phyloP scores from a whole-genome alignment of 148 eudicot species.

The Rhododendron vialii region DNA sequence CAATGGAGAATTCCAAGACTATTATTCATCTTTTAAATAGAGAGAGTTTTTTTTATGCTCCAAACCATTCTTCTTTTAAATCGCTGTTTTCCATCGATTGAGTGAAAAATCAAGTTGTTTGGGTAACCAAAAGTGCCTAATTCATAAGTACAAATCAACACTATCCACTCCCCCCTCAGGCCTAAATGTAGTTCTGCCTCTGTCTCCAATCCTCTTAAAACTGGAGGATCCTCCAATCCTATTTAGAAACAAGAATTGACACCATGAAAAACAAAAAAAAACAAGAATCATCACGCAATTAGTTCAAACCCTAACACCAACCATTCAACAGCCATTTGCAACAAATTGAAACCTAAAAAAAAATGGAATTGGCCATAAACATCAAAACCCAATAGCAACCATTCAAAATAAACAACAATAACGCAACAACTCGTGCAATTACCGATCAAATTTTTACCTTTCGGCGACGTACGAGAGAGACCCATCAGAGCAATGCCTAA shows the following conservation, averaged over 20 bases:
- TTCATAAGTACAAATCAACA: too few species aligned
- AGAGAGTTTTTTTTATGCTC: too few species aligned
- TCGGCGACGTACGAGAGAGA: slow-evolving; percentile 54
- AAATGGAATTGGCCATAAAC: not conserved
- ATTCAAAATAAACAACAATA: not conserved
- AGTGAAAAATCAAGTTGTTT: too few species aligned
- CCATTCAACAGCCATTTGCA: not conserved
- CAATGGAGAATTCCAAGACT: not conserved
- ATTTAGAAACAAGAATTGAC: too few species aligned
- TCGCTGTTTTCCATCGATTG: too few species aligned
- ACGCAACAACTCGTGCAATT: not conserved
- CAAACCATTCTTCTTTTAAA: too few species aligned
- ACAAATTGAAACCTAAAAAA: not conserved
- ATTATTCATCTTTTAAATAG: too few species aligned
- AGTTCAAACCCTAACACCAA: not conserved
- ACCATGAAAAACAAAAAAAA: not conserved
- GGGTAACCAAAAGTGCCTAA: too few species aligned
- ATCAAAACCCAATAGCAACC: not conserved
- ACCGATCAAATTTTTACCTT: slow-evolving; percentile 34
- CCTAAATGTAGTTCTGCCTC: too few species aligned
- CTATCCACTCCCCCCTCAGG: too few species aligned
- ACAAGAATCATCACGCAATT: not conserved
- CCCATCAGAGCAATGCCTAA: slow-evolving; percentile 77
- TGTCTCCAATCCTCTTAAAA: too few species aligned
- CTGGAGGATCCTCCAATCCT: too few species aligned